These are phyloP conservation scores for Melanopsichium pennsylvanicum DNA, from an alignment of 1,284 basidiomycete species.

Conservation along the genomic window DNA sequence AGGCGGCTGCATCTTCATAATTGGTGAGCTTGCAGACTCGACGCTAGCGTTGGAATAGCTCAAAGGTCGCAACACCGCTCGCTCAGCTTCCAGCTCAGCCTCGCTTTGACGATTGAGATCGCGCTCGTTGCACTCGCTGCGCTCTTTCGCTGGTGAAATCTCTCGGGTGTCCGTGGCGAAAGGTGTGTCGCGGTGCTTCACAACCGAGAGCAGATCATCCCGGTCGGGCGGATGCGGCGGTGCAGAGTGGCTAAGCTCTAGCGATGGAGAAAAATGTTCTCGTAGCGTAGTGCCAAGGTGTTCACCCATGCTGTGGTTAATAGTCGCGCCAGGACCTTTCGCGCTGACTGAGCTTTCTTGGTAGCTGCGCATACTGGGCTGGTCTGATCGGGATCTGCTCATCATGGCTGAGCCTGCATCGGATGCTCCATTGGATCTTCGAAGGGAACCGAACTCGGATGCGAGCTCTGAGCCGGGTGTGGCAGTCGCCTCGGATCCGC, in stretches of 20 bases:
- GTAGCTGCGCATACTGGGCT: conserved; percentile 33
- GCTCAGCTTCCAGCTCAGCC: not conserved
- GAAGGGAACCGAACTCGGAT: conserved; percentile 25
- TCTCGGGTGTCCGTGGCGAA: not conserved
- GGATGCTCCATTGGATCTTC: conserved; percentile 17
- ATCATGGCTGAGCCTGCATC: conserved; percentile 20
- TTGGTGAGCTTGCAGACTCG: conserved; percentile 26
- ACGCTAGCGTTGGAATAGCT: conserved; percentile 17
- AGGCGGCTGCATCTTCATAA: conserved; percentile 36
- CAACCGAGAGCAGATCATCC: conserved; percentile 1
- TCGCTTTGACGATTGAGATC: too few species aligned
- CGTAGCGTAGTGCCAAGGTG: conserved; percentile 21
- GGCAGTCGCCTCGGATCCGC: conserved; percentile 25
- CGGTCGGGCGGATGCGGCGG: conserved; percentile 3
- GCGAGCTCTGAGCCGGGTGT: conserved; percentile 27
- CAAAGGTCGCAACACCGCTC: conserved; percentile 3
- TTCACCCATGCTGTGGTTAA: conserved; percentile 23
- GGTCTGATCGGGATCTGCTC: conserved; percentile 24
- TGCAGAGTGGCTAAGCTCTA: not conserved
- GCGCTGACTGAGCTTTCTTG: conserved; percentile 35
- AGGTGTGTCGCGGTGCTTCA: conserved; percentile 9
- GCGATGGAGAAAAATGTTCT: conserved; percentile 22
- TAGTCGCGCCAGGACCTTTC: conserved; percentile 31
- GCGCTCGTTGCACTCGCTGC: too few species aligned
- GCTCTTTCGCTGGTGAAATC: not conserved